These are phyloP conservation scores for Kluyveromyces siamensis DNA, from an alignment of 805 yeast species.

Conservation along the genomic window DNA sequence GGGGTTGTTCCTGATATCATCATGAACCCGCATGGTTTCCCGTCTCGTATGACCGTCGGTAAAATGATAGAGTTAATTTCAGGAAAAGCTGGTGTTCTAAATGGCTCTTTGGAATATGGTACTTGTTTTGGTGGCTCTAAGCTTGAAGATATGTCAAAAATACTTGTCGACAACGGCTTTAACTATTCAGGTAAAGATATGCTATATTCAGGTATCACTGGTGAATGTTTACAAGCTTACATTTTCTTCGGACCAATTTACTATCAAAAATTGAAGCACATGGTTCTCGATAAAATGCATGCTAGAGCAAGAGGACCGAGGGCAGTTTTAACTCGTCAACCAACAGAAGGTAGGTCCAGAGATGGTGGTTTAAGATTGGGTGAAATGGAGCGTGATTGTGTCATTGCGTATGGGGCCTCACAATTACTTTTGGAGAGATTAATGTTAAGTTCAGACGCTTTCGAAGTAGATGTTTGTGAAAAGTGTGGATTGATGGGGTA, in stretches of 20 bases:
- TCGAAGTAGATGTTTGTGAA: constrained; percentile 92
- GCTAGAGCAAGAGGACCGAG: constrained; percentile 99
- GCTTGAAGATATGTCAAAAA: constrained; percentile 87
- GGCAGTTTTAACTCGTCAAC: constrained; percentile 95
- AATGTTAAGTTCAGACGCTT: constrained; percentile 96
- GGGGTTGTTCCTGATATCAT: constrained; percentile 93
- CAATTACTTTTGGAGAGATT: constrained; percentile 87
- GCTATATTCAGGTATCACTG: constrained; percentile 95
- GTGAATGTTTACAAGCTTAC: constrained; percentile 94
- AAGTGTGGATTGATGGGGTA: constrained; percentile 96
- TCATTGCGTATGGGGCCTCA: constrained; percentile 97
- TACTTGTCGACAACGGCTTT: constrained; percentile 84
- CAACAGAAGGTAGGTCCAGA: constrained; percentile 97
- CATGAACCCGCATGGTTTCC: constrained; percentile 99
- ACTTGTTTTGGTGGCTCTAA: constrained; percentile 99
- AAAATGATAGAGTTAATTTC: constrained; percentile 94
- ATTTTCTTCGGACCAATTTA: constrained; percentile 98
- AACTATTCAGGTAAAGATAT: constrained; percentile 94
- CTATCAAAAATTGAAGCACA: constrained; percentile 95
- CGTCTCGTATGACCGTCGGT: constrained; percentile 99
- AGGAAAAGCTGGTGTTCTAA: constrained; percentile 95
- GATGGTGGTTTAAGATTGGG: constrained; percentile 99
- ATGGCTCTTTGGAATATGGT: constrained; percentile 88
- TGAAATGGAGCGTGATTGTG: constrained; percentile 99
- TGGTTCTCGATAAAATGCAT: constrained; percentile 99